Evolutionary conservation across 1,284 basidiomycete genomes (phyloP), one percentile per base, ranked within the genome.

Genomic region (Cutaneotrichosporon spelunceum): DNA sequence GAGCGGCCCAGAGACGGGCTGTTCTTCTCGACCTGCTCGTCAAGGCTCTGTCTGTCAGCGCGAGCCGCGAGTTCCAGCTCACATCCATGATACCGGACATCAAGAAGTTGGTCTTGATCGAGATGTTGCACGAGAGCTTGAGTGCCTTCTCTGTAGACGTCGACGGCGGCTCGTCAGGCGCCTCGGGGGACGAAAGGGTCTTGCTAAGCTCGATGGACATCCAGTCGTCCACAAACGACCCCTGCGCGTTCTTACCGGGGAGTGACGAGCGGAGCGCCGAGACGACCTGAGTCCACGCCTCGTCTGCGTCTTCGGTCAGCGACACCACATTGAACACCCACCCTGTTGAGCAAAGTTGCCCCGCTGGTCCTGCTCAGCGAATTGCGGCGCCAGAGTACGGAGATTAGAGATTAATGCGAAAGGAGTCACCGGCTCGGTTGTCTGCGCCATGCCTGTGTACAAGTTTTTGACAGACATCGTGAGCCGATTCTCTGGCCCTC

Each of bases 51-150:
- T 13, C 8, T 26, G 33, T 47, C 34, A 53, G 23, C 36, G 3
- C 47, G 6, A 8, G 6, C 2, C 24, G 9, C 6, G 19, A 1
- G 13, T 3, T 11, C 7, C 8, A 8, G 82, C 87, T 66, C 65
- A 90, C 92, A 67, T 90, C 90, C 79, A 85, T 82, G 68, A 99
- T 91, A 2, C 95, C 95, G 19, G 84, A 84, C 50, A 88, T 82
- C 87, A 99, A 88, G 74, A 89, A 96, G 78, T 96, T 97, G 19
- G 94, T 97, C 23, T 83, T 82, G 55, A 82, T 82, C 7, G 84
- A 85, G 72, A 99, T 99, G 78, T 96, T 96, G 77, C 95, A 98
- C 69, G 93, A 90, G 30, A 99, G 81, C 77, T 98, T 95, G 54
- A 91, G 83, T 33, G 93, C 88, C 30, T 84, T 85, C 71, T 98